Conservation (phyloP, 2,329 filamentous ascomycete genomes). For the Septoria petroselini region DNA sequence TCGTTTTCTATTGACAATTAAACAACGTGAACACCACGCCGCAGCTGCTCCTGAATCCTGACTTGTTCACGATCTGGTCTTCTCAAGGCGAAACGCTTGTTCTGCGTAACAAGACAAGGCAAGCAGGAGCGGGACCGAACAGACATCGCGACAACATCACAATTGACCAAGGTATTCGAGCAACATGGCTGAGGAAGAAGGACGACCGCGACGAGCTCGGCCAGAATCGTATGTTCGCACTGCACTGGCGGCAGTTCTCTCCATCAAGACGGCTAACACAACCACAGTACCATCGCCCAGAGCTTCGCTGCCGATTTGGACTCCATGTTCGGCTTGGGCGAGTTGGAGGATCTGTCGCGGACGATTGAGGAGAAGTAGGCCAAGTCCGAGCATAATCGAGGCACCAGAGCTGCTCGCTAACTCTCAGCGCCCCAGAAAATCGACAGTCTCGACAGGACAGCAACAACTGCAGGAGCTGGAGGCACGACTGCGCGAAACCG, state of each 20-base stretch:
- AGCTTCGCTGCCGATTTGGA: constrained; percentile 84
- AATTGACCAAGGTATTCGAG: background rate
- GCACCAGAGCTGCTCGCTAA: background rate
- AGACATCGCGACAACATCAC: constrained; percentile 1
- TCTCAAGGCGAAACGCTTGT: too few relatives aligned
- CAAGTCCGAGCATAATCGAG: too few relatives aligned
- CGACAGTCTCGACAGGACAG: constrained; percentile 68
- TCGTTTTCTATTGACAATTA: constrained; percentile 14
- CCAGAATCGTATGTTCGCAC: constrained; percentile 30
- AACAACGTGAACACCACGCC: background rate
- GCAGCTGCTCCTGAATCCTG: constrained; percentile 1
- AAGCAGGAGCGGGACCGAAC: background rate
- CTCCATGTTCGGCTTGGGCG: constrained; percentile 84
- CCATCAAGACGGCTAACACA: background rate
- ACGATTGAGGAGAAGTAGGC: constrained; percentile 76
- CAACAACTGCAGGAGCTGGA: constrained; percentile 84
- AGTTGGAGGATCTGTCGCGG: constrained; percentile 68
- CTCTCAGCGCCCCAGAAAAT: constrained; percentile 59
- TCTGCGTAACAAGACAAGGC: too few relatives aligned
- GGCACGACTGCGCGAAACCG: constrained; percentile 77
- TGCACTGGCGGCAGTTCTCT: too few relatives aligned
- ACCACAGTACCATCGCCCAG: constrained; percentile 72
- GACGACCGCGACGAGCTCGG: constrained; percentile 18
- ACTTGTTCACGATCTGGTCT: too few relatives aligned
- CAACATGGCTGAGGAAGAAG: constrained; percentile 17